phyloP scores from a whole-genome alignment of 768 basidiomycete species.

The Termitomyces sp. region DNA sequence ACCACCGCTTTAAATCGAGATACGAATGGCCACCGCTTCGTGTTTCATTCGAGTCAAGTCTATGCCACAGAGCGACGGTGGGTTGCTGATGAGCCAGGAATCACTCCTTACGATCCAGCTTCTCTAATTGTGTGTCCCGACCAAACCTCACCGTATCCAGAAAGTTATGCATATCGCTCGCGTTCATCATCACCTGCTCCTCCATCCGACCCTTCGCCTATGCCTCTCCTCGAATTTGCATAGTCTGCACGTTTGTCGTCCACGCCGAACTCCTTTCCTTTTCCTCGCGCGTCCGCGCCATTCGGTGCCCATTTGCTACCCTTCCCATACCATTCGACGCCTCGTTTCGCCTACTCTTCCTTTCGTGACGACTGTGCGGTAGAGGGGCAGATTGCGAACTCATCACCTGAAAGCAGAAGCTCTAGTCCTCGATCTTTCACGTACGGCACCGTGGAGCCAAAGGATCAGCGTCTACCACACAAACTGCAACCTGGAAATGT shows the following conservation, averaged over 20 bases:
- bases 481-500: slow-evolving; percentile 56
- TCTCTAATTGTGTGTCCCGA: slow-evolving; percentile 13
- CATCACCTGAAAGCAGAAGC: slow-evolving; percentile 14
- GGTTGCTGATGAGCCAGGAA: slow-evolving; percentile 59
- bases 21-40: slow-evolving; percentile 84
- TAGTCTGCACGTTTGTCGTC: slow-evolving; percentile 23
- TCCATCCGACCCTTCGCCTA: slow-evolving; percentile 31
- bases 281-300: slow-evolving; percentile 12
- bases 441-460: slow-evolving; percentile 31
- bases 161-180: slow-evolving; percentile 12
- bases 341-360: slow-evolving; percentile 7
- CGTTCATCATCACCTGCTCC: slow-evolving; percentile 24
- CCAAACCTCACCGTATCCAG: slow-evolving; percentile 7
- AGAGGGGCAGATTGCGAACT: slow-evolving; percentile 14
- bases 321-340: no score
- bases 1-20: slow-evolving; percentile 66
- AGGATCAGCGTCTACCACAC: slow-evolving; percentile 31
- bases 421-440: slow-evolving; percentile 13
- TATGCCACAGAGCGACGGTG: slow-evolving; percentile 60
- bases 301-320: slow-evolving; percentile 14
- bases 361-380: slow-evolving; percentile 8
- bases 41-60: slow-evolving; percentile 77
- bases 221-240: slow-evolving; percentile 36
- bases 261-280: slow-evolving; percentile 24
- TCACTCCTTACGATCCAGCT: slow-evolving; percentile 40